Evolutionary conservation across 148 eudicot genomes (phyloP), one percentile per base, ranked within the genome.

Genomic region (Agrostemma githago): DNA sequence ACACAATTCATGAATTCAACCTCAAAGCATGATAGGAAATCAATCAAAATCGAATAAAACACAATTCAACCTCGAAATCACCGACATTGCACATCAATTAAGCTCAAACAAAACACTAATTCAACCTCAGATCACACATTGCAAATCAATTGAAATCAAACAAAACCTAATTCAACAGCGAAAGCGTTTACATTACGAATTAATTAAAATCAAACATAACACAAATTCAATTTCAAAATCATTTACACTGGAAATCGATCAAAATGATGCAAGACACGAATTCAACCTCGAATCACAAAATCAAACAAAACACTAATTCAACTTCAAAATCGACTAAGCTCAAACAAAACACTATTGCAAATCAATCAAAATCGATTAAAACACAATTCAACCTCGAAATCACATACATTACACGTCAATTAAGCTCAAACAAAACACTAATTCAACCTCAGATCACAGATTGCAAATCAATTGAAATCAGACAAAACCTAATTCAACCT

Each of bases 151-250:
- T 7, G 8, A 43, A 43, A 4, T 43, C 5, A 43, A 43, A 43
- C 46, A 7, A 43, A 20, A 95, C 97, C 71, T 85, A 94, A 88
- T 95, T 97, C 88, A 95, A 85, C 21, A 96, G 93, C 99, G 92
- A 75, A 60, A 40, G 39, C 34, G 34, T 26, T 26, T 26, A 26
- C 34, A 26, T 26, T 26, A 1, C 34, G 34, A 26, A 26, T 26
- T 19, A 68, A 8, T 34, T 20, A 42, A 74, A 58, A 62, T 12
- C 34, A 76, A 51, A 26, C 38, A 20, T n/a, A 9, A 48, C 14
- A n/a, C n/a, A n/a, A n/a, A n/a, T n/a, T n/a, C n/a, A 10, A 48
- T 0, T 16, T 6, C 10, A 44, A 16, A 15, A 41, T n/a, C 6
- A 39, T 14, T 63, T 34, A 10, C 64, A 17, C n/a, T 4, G 8